Percentiles rank a stretch among this genome's conserved stretches.
Conservation (phyloP, 2,329 filamentous ascomycete genomes). For the Fusarium pseudocircinatum region DNA sequence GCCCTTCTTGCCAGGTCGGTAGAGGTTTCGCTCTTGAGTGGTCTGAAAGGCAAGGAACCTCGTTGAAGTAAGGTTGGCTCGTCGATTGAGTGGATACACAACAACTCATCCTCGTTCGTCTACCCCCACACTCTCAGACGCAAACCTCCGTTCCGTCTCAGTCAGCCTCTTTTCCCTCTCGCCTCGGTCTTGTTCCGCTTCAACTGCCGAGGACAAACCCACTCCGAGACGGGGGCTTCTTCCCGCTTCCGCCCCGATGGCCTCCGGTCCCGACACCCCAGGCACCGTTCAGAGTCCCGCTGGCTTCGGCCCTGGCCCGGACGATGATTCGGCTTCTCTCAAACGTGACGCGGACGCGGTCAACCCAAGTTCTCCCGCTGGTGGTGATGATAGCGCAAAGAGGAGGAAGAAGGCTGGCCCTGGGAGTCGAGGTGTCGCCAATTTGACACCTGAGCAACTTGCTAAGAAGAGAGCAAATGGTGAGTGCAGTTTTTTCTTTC, state of each 20-base stretch:
- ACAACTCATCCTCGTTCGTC: constrained; percentile 13
- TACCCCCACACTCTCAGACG: constrained; percentile 22
- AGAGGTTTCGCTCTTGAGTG: neutral
- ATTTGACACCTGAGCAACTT: constrained; percentile 78
- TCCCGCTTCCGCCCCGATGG: constrained; percentile 27
- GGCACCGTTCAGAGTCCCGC: constrained; percentile 33
- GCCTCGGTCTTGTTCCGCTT: neutral
- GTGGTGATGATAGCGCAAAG: constrained; percentile 47
- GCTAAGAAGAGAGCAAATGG: constrained; percentile 72
- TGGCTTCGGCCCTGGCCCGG: constrained; percentile 9
- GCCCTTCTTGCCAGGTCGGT: neutral
- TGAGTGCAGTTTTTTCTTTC: constrained; percentile 47
- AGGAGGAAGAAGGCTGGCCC: constrained; percentile 59
- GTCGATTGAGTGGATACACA: constrained; percentile 23
- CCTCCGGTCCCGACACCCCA: constrained; percentile 36
- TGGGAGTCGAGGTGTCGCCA: constrained; percentile 63
- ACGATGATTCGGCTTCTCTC: constrained; percentile 14
- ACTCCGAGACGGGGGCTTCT: constrained; percentile 14
- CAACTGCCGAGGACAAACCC: constrained; percentile 25
- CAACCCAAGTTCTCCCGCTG: constrained; percentile 26
- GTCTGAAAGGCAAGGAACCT: neutral
- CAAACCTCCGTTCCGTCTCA: constrained; percentile 2
- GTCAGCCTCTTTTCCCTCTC: constrained; percentile 10
- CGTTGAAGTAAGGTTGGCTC: neutral
- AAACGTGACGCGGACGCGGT: constrained; percentile 40